Evolutionary conservation across 2,329 filamentous ascomycete species (phyloP).

Genomic region (Trichoderma semiorbis): DNA sequence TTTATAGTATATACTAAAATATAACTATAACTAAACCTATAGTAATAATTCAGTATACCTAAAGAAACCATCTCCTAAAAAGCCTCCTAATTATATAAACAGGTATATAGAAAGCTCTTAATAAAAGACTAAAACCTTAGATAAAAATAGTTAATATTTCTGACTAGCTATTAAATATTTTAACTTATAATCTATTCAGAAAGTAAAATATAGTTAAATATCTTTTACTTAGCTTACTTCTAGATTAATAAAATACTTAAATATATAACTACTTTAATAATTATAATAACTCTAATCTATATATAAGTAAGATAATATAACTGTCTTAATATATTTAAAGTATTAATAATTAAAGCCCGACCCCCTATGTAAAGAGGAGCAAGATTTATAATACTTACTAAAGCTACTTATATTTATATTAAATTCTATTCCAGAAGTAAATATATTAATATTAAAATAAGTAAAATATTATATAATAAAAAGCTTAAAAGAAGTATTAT

Average conservation of each 20-base stretch:
- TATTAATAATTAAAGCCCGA: slow-evolving; percentile 5
- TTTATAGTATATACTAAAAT: slow-evolving; percentile 2
- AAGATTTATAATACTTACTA: slow-evolving; percentile 9
- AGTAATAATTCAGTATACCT: background rate
- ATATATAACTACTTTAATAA: slow-evolving; percentile 1
- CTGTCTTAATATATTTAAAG: slow-evolving; percentile 10
- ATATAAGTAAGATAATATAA: background rate
- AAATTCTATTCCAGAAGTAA: background rate
- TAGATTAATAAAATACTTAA: background rate
- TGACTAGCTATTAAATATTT: background rate
- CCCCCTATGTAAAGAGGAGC: slow-evolving; percentile 11
- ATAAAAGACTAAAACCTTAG: slow-evolving; percentile 1
- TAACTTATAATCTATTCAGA: background rate
- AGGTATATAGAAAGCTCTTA: background rate
- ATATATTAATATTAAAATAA: slow-evolving; percentile 8
- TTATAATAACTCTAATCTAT: background rate
- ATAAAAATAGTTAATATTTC: background rate
- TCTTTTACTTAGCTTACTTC: background rate
- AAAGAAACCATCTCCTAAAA: slow-evolving; percentile 11
- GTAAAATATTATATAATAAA: background rate
- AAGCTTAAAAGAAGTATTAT: background rate
- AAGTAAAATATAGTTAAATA: background rate
- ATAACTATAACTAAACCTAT: background rate
- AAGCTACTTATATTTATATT: slow-evolving; percentile 4
- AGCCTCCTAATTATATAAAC: background rate